Evolutionary conservation across 75 land plant genomes (phyloP).

Genomic region (Ceratopteris richardii): DNA sequence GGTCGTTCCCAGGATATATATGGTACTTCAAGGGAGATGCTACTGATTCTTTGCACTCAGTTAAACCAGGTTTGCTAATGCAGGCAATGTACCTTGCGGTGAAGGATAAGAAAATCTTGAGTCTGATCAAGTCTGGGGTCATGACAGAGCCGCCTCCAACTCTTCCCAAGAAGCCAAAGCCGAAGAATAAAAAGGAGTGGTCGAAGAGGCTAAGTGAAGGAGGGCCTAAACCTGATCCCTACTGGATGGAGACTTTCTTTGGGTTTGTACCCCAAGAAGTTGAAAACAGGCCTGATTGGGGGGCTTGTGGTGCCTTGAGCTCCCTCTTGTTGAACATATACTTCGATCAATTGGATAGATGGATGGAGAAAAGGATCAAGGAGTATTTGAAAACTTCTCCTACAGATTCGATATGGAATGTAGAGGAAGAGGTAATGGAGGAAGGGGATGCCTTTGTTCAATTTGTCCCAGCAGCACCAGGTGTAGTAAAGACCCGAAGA

Average conservation of each 20-base stretch:
- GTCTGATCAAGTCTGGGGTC: conserved; percentile 44
- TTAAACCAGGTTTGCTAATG: conserved; percentile 28
- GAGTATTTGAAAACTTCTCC: conserved; percentile 52
- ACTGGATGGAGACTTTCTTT: conserved; percentile 66
- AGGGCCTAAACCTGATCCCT: conserved; percentile 79
- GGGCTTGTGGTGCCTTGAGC: conserved; percentile 51
- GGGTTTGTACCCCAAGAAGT: conserved; percentile 77
- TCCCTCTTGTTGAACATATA: conserved; percentile 56
- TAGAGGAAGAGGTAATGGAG: conserved; percentile 25
- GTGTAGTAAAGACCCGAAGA: conserved; percentile 64
- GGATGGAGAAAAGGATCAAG: conserved; percentile 67
- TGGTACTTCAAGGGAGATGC: conserved; percentile 64
- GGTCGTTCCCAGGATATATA: conserved; percentile 64
- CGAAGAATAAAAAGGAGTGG: conserved; percentile 63
- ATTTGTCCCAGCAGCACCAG: conserved; percentile 61
- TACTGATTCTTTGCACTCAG: conserved; percentile 25
- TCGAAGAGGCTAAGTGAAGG: conserved; percentile 56
- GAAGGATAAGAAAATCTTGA: conserved; percentile 49
- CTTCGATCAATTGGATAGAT: conserved; percentile 56
- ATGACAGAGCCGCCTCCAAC: conserved; percentile 7
- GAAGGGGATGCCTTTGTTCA: conserved; percentile 14
- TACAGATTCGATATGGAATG: conserved; percentile 53
- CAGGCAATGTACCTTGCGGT: conserved; percentile 33
- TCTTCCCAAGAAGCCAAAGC: conserved; percentile 10
- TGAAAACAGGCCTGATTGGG: conserved; percentile 55